phyloP scores from a whole-genome alignment of 805 yeast species.

The Yamadazyma paraphyllophila region DNA sequence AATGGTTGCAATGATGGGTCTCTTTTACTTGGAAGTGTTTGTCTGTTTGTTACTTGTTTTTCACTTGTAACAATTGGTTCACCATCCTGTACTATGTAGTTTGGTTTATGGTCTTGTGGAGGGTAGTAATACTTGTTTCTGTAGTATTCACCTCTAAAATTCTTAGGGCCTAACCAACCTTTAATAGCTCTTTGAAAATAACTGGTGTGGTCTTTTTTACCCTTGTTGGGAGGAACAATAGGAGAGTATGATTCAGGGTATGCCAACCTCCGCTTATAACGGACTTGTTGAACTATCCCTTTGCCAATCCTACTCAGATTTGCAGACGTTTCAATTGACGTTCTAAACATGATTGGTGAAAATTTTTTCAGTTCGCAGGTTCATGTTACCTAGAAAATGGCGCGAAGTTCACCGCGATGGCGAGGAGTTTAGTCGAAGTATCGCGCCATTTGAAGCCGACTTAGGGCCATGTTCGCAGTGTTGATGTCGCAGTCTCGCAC shows the following conservation, averaged over 20 bases:
- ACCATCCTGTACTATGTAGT: conserved; percentile 65
- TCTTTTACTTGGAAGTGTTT: conserved; percentile 10
- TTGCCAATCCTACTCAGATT: not conserved
- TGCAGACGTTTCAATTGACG: not conserved
- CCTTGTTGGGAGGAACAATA: conserved; percentile 27
- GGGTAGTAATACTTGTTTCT: conserved; percentile 72
- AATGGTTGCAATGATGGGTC: conserved; percentile 66
- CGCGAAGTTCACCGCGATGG: not conserved
- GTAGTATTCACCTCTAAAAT: conserved; percentile 77
- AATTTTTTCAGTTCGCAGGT: conserved; percentile 1
- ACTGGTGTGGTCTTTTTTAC: conserved; percentile 45
- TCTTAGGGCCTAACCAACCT: conserved; percentile 78
- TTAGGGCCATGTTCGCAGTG: no score
- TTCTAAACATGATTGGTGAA: conserved; percentile 2
- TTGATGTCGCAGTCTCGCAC: not conserved
- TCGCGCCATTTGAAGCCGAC: no score
- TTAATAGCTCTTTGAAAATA: conserved; percentile 63
- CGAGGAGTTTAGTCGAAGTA: no score
- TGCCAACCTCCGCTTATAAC: conserved; percentile 26
- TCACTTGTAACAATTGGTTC: conserved; percentile 21
- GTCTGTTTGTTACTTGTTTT: conserved; percentile 1
- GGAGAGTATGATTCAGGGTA: conserved; percentile 33
- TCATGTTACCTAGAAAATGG: not conserved
- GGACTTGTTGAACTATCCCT: conserved; percentile 8
- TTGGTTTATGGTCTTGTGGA: conserved; percentile 66